Base-by-base conservation (phyloP, 495 filamentous ascomycete genomes). In the Penicillium steckii region DNA sequence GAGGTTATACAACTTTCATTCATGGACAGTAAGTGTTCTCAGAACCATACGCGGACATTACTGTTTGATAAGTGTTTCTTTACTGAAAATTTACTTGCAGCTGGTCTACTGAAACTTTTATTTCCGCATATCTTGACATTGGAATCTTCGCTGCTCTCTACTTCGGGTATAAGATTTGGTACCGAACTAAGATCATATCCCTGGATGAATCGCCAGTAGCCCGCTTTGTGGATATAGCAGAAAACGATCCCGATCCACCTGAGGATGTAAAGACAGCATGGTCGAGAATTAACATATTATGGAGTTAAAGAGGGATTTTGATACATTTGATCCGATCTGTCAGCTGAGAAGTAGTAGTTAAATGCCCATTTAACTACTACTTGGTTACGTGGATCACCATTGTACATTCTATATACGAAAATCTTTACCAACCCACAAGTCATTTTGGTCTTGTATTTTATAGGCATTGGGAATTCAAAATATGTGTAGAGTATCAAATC, bases 1-100 rank as follows among this genome's bases (percentile, higher is more conserved):
- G 79, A 46, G 81, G 82, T 18, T 84, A 82, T 56, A 69, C 70
- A 19, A 79, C 81, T 43, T 84, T 84, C 52, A 80, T 80, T 57
- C 33, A 37, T 37, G 33, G 33, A 37, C 33, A 37, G 33, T 37
- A 15, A 37, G 33, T 37, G 7, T 37, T 18, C n/a, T 15, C 33
- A 15, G 1, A n/a, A 8, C 15, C 18, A 10, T 10, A 10, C 10
- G 26, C 26, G 26, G 1, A n/a, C n/a, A n/a, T n/a, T n/a, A n/a
- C n/a, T 37, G 3, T 7, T 37, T 4, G 15, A 37, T 4, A n/a
- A 37, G 26, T 37, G 2, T 3, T 17, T 19, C 33, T 15, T 12
- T 15, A 17, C 33, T 37, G 33, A 37, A 13, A 15, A 13, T 37
- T 2, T 37, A 15, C 15, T 15, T 18, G 6, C 17, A 53, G 49